These are phyloP conservation scores for Paraleonurus japonicus DNA, from an alignment of 257 asterid species.

Conservation along the genomic window DNA sequence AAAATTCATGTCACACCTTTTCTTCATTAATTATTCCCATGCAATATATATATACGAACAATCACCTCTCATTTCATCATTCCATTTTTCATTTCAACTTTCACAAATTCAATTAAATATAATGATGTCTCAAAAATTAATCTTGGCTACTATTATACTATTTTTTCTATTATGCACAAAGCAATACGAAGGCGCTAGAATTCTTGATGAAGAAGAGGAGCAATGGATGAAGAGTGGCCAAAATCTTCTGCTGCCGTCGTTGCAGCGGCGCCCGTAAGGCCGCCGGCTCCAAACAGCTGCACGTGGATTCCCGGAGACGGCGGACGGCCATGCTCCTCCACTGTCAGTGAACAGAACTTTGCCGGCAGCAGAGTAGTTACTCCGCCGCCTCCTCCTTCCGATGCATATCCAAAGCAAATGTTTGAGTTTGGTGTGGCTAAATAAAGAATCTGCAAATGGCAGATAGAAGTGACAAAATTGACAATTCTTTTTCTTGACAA, in stretches of 20 bases:
- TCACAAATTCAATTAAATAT: neutral
- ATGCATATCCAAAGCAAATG: conserved; percentile 31
- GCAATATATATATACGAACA: conserved; percentile 20
- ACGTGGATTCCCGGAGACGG: conserved; percentile 28
- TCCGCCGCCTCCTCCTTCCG: conserved; percentile 23
- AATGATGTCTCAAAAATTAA: conserved; percentile 21
- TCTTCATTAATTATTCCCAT: neutral
- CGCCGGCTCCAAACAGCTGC: conserved; percentile 38
- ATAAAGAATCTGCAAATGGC: conserved; percentile 4
- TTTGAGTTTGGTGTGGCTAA: conserved; percentile 45
- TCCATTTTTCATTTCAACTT: neutral
- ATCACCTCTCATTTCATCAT: neutral
- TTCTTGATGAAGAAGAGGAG: conserved; percentile 43
- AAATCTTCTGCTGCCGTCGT: conserved; percentile 28
- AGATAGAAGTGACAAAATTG: neutral
- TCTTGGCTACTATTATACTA: conserved; percentile 15
- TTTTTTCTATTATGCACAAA: conserved; percentile 18
- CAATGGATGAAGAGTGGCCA: conserved; percentile 35
- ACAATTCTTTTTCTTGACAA: conserved; percentile 18
- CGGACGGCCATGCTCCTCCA: conserved; percentile 36
- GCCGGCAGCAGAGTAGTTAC: conserved; percentile 7
- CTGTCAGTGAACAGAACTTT: conserved; percentile 42
- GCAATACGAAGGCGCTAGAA: conserved; percentile 35
- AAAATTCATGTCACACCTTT: conserved; percentile 20
- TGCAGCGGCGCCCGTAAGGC: conserved; percentile 31